phyloP scores from a whole-genome alignment of 2,329 filamentous ascomycete species.

The Alternaria ethzedia region DNA sequence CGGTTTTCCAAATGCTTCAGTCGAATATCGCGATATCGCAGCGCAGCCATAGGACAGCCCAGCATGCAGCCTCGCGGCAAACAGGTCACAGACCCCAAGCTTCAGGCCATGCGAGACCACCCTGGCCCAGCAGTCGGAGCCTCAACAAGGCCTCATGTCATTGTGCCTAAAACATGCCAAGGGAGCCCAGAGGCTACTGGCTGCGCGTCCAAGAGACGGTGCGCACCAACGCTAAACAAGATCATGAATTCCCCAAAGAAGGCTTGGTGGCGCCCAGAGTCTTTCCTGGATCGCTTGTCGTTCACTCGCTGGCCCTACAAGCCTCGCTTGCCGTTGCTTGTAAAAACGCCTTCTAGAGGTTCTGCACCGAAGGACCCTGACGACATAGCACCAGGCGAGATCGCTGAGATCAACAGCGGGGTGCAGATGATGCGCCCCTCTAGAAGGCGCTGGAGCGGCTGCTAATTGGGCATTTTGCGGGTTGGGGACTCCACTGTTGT shows the following conservation, averaged over 20 bases:
- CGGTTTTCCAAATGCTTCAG: background rate
- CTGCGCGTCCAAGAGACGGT: conserved; percentile 7
- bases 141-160: conserved; percentile 20
- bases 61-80: conserved; percentile 1
- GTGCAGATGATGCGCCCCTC: conserved; percentile 1
- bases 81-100: conserved; percentile 6
- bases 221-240: conserved; percentile 12
- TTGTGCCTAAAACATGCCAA: conserved; percentile 10
- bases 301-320: conserved; percentile 2
- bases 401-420: conserved; percentile 7
- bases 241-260: conserved; percentile 1
- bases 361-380: background rate
- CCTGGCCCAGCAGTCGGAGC: conserved; percentile 12
- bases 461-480: background rate
- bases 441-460: background rate
- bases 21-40: background rate
- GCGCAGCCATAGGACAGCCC: background rate
- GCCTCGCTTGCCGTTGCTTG: conserved; percentile 6
- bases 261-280: conserved; percentile 5
- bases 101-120: conserved; percentile 13
- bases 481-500: conserved; percentile 3
- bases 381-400: background rate
- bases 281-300: background rate
- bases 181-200: conserved; percentile 11
- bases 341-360: conserved; percentile 1